Evolutionary conservation across 2,329 filamentous ascomycete species (phyloP).

Genomic region (Aspergillus costaricaensis): DNA sequence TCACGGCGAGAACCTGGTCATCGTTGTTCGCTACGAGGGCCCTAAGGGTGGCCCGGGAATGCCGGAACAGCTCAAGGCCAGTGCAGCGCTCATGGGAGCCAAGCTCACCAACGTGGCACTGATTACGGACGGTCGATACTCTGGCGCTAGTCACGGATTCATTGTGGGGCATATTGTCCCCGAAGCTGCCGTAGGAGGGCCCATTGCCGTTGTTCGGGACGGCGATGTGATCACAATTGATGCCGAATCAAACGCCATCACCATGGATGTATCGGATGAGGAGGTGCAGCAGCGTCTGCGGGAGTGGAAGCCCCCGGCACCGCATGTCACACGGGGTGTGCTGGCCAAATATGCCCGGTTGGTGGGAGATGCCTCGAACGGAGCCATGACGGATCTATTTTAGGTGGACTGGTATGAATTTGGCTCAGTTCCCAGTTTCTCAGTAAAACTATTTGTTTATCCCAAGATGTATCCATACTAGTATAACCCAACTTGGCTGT

Average conservation of each 20-base stretch:
- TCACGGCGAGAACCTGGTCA: conserved; percentile 77
- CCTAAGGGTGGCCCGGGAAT: conserved; percentile 93
- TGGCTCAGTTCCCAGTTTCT: too few species aligned
- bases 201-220: conserved; percentile 77
- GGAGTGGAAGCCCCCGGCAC: conserved; percentile 70
- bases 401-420: conserved; percentile 25
- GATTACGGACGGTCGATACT: conserved; percentile 89
- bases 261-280: conserved; percentile 70
- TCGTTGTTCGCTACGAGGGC: conserved; percentile 91
- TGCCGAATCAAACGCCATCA: conserved; percentile 71
- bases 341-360: conserved; percentile 86
- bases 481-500: neutral
- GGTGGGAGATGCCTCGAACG: conserved; percentile 88
- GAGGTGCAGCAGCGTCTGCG: conserved; percentile 67
- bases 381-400: conserved; percentile 82
- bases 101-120: conserved; percentile 83
- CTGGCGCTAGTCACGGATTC: conserved; percentile 85
- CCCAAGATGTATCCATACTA: neutral
- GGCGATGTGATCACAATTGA: conserved; percentile 87
- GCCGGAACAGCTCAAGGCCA: conserved; percentile 90
- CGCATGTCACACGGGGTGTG: conserved; percentile 75
- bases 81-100: conserved; percentile 89
- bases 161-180: conserved; percentile 92
- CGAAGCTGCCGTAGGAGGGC: conserved; percentile 84
- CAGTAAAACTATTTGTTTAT: too few species aligned